Evolutionary conservation across 2,329 filamentous ascomycete genomes (phyloP).

Genomic region (Fusarium humuli): DNA sequence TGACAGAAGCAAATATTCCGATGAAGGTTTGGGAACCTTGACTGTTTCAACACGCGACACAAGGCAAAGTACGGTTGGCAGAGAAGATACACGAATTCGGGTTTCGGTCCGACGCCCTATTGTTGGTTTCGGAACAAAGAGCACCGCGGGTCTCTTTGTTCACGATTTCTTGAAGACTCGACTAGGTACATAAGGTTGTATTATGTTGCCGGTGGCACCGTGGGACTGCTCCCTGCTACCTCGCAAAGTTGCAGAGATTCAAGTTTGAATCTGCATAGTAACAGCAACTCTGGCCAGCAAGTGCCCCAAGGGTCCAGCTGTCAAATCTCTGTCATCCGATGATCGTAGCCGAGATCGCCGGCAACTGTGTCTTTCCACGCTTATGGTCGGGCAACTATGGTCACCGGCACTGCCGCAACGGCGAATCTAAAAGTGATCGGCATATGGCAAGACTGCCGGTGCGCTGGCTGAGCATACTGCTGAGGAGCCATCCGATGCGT

Average conservation of each 20-base stretch:
- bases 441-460: not conserved
- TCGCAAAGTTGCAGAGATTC: not conserved
- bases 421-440: not conserved
- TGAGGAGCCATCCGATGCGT: not conserved
- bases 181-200: not conserved
- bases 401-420: not conserved
- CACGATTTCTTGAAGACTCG: not conserved
- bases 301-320: not conserved
- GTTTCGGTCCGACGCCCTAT: conserved; percentile 9
- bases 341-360: conserved; percentile 39
- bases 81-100: conserved; percentile 1
- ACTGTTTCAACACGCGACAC: conserved; percentile 18
- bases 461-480: not conserved
- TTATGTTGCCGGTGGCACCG: not conserved
- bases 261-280: not conserved
- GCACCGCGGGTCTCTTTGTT: not conserved
- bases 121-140: not conserved
- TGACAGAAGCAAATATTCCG: conserved; percentile 20
- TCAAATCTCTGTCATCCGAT: conserved; percentile 7
- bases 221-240: not conserved
- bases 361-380: conserved; percentile 11
- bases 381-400: conserved; percentile 8
- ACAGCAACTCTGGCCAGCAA: not conserved
- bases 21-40: conserved; percentile 17
- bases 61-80: conserved; percentile 17